A percentile compares a stretch with the other conserved stretches of the same genome.
phyloP scores from a whole-genome alignment of 2,329 filamentous ascomycete species.

The Cercospora sp. region DNA sequence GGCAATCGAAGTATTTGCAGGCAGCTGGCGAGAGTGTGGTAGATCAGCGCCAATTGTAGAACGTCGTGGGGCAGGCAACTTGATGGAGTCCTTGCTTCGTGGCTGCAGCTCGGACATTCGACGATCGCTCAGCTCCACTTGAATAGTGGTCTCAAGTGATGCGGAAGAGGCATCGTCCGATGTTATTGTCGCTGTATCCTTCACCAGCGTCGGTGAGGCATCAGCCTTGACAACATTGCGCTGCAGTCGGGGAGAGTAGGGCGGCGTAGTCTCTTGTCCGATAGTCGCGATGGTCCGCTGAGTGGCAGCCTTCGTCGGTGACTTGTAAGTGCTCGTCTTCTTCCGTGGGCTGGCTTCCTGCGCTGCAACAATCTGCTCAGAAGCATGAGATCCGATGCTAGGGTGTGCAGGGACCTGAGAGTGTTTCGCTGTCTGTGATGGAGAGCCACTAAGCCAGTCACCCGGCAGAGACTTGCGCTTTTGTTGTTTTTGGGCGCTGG shows the following conservation, averaged over 20 bases:
- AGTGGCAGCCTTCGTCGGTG: conserved; percentile 35
- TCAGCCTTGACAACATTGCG: conserved; percentile 18
- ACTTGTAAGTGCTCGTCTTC: conserved; percentile 37
- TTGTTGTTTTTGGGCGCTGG: conserved; percentile 26
- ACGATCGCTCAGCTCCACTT: background rate
- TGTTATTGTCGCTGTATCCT: background rate
- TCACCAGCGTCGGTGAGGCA: background rate
- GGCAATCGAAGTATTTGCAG: conserved; percentile 9
- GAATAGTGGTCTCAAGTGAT: conserved; percentile 15
- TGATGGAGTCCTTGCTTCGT: background rate
- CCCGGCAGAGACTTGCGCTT: conserved; percentile 33
- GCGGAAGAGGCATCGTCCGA: background rate
- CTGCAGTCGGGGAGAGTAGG: conserved; percentile 17
- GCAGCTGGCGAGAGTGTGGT: background rate
- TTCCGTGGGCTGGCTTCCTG: conserved; percentile 25
- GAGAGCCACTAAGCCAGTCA: conserved; percentile 28
- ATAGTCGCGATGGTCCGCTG: conserved; percentile 32
- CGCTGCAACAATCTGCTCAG: background rate
- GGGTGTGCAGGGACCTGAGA: background rate
- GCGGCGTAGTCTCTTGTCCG: conserved; percentile 20
- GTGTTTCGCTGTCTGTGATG: background rate
- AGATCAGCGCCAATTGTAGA: background rate
- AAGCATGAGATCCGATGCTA: background rate
- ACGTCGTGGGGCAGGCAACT: background rate
- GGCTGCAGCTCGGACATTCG: background rate